A percentile compares a stretch with the other conserved stretches of the same genome.
phyloP scores from a whole-genome alignment of 139 green algal genomes.

The Coelastrella sp. region DNA sequence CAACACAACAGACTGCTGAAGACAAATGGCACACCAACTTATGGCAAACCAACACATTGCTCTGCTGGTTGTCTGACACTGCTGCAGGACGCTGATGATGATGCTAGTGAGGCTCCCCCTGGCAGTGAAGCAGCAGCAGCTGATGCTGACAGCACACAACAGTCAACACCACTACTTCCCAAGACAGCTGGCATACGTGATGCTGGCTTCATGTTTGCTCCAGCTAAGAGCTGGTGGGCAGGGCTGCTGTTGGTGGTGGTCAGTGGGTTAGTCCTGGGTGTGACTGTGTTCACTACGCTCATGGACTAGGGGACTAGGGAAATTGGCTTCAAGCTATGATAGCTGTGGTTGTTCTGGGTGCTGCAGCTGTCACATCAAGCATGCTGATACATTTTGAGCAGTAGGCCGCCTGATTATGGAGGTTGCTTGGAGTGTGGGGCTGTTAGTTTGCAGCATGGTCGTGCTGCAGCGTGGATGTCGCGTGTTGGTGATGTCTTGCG shows the following conservation, averaged over 20 bases:
- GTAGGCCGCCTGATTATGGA: no score
- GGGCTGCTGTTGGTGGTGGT: conserved; percentile 38
- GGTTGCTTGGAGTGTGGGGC: no score
- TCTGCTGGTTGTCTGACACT: not conserved
- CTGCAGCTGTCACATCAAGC: no score
- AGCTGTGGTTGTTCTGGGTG: no score
- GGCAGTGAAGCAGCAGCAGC: not conserved
- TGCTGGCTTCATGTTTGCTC: conserved; percentile 35
- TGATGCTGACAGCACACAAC: not conserved
- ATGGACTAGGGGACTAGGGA: not conserved
- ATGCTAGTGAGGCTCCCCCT: not conserved
- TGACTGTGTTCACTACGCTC: conserved; percentile 40
- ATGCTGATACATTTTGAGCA: no score
- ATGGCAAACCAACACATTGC: not conserved
- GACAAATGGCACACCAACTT: no score
- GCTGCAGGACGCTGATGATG: not conserved
- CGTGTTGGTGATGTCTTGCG: no score
- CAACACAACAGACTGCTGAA: no score
- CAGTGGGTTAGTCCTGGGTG: conserved; percentile 21
- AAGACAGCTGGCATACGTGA: conserved; percentile 46
- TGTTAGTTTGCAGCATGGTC: no score
- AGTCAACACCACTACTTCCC: conserved; percentile 9
- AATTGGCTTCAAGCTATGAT: no score
- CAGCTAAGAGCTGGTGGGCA: conserved; percentile 39
- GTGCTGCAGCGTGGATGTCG: no score